Evolutionary conservation across 495 filamentous ascomycete genomes (phyloP), one percentile per base, ranked within the genome.

Genomic region (Aspergillus sparsus): DNA sequence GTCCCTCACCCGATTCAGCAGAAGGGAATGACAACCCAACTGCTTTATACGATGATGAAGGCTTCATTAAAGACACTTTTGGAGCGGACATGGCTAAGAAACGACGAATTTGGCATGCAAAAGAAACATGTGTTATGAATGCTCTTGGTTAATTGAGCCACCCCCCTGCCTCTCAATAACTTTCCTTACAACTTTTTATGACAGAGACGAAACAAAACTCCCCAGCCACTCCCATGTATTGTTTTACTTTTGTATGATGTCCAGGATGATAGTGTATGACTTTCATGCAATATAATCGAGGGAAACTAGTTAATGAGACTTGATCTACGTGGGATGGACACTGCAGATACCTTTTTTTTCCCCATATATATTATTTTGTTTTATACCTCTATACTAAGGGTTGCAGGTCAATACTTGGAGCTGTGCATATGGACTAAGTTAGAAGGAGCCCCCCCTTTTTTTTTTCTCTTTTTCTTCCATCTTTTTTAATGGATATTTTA

Each of bases 91-190:
- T 85, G 3, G 79, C 80, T 16, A 83, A 78, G 70, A 82, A 86
- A 74, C 79, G 90, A 60, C 81, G 86, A 62, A 82, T 89, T 50
- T 93, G 90, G 90, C 82, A 88, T 76, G 83, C 83, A 6, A 80
- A 85, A 66, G 81, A 88, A 66, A 74, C 80, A 31, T 91, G 86
- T 71, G 64, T 84, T 45, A 71, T 93, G 62, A 69, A 82, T 62
- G 88, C 89, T 32, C 64, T 67, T 50, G 69, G 70, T 53, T 77
- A 50, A 68, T 44, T 27, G 21, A 50, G 42, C 50, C 58, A 21
- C 9, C 44, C 15, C 9, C 44, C 15, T 6, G 21, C 3, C 27
- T 47, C 16, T 47, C 44, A 41, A 41, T 6, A 27, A 27, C 21
- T 27, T 27, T 27, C 21, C 21, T 27, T 27, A 1, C 21, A 27